These are phyloP conservation scores for Solanum phureja DNA, from an alignment of 257 asterid species.

Conservation along the genomic window DNA sequence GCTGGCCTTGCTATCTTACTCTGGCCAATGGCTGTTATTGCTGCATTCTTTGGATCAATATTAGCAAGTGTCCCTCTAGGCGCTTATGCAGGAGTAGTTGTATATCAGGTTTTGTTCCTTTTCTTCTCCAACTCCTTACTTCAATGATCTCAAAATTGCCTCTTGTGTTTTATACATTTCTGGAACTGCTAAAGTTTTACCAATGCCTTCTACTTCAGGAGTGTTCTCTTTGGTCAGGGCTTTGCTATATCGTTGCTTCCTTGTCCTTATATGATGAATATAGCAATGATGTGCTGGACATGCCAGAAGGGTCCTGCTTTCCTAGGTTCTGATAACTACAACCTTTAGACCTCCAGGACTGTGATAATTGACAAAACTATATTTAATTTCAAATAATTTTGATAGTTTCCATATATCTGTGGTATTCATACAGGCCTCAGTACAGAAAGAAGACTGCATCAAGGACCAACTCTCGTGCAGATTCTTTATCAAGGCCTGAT, in stretches of 20 bases:
- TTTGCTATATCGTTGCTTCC: conserved; percentile 74
- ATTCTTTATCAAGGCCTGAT: conserved; percentile 43
- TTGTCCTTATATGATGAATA: conserved; percentile 88
- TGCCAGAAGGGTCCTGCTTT: conserved; percentile 94
- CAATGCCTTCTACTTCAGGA: conserved; percentile 44
- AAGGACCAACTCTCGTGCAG: conserved; percentile 22
- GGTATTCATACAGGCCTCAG: conserved; percentile 42
- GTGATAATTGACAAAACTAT: background rate
- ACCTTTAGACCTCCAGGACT: background rate
- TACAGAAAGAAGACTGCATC: conserved; percentile 41
- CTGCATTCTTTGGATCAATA: conserved; percentile 72
- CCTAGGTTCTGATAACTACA: conserved; percentile 47
- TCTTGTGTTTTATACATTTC: background rate
- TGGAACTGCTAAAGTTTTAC: background rate
- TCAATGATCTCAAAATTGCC: background rate
- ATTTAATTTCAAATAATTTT: background rate
- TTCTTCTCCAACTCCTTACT: background rate
- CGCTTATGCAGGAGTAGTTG: conserved; percentile 83
- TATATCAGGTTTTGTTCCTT: conserved; percentile 55
- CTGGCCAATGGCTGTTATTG: conserved; percentile 93
- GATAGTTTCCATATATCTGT: background rate
- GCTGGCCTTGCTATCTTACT: conserved; percentile 93
- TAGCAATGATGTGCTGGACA: conserved; percentile 86
- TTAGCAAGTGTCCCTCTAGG: conserved; percentile 73
- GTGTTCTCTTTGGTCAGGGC: conserved; percentile 78